Percentiles rank a stretch among this genome's conserved stretches.
Evolutionary conservation across 305 asterid genomes (phyloP).

Genomic region (Fraxinus xanthoxyloides): DNA sequence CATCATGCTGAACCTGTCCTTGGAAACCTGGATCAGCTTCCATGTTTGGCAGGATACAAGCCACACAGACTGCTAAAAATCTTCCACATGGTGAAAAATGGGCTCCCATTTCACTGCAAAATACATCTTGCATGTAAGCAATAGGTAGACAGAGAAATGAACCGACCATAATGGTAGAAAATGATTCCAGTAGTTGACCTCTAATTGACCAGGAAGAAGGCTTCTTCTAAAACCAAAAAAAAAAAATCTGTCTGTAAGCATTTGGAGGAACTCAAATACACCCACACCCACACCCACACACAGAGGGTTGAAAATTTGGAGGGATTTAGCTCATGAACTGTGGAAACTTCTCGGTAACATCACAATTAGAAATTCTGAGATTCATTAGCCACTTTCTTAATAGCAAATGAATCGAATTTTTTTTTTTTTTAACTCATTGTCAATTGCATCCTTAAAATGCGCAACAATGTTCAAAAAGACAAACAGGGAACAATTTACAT

Average conservation of each 20-base stretch:
- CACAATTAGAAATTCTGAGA: conserved; percentile 18
- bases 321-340: conserved; percentile 9
- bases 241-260: conserved; percentile 15
- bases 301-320: conserved; percentile 4
- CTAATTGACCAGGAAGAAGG: neutral
- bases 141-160: neutral
- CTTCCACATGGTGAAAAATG: conserved; percentile 99
- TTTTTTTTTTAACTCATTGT: neutral
- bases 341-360: conserved; percentile 20
- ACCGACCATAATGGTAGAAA: neutral
- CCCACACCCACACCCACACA: neutral
- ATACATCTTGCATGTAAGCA: conserved; percentile 1
- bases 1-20: conserved; percentile 64
- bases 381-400: conserved; percentile 11
- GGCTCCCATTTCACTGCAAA: conserved; percentile 92
- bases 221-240: no score
- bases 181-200: neutral
- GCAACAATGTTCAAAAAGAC: conserved; percentile 3
- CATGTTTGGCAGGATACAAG: conserved; percentile 74
- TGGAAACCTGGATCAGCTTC: conserved; percentile 72
- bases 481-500: conserved; percentile 25
- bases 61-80: conserved; percentile 94
- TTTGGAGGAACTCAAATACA: neutral
- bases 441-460: conserved; percentile 13
- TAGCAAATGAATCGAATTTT: neutral